Conservation (phyloP, 345 rosid species). For the Lumnitzera racemosa region DNA sequence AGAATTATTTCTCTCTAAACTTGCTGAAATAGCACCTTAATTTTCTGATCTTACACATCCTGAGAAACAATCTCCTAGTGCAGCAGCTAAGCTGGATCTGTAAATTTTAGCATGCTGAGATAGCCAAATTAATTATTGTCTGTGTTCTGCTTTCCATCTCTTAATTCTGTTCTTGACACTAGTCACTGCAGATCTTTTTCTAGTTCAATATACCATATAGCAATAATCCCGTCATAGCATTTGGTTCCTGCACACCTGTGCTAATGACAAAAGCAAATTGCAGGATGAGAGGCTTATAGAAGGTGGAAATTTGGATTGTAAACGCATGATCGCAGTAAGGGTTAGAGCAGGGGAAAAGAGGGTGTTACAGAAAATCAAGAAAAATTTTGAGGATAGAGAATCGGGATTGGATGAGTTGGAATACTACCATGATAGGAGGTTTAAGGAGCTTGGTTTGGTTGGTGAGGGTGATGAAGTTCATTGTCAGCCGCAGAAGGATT, state of each 20-base stretch:
- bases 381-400: constrained; percentile 11
- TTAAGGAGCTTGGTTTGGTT: constrained; percentile 14
- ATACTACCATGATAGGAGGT: constrained; percentile 14
- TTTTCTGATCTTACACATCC: too few species aligned
- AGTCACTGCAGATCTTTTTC: not conserved
- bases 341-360: constrained; percentile 17
- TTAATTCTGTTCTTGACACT: not conserved
- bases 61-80: too few species aligned
- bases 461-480: constrained; percentile 10
- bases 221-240: too few species aligned
- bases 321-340: constrained; percentile 11
- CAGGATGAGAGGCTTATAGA: constrained; percentile 17
- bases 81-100: too few species aligned
- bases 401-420: constrained; percentile 9
- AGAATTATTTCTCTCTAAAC: not conserved
- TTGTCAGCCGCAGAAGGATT: constrained; percentile 11
- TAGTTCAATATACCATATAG: not conserved
- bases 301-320: constrained; percentile 10
- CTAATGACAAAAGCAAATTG: not conserved
- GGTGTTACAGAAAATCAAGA: constrained; percentile 11
- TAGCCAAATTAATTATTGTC: not conserved
- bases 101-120: not conserved
- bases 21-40: not conserved
- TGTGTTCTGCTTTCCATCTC: not conserved
- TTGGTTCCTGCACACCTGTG: too few species aligned